phyloP scores from a whole-genome alignment of 2,329 filamentous ascomycete genomes.

The Dryadomyces quercus-mongolicae region DNA sequence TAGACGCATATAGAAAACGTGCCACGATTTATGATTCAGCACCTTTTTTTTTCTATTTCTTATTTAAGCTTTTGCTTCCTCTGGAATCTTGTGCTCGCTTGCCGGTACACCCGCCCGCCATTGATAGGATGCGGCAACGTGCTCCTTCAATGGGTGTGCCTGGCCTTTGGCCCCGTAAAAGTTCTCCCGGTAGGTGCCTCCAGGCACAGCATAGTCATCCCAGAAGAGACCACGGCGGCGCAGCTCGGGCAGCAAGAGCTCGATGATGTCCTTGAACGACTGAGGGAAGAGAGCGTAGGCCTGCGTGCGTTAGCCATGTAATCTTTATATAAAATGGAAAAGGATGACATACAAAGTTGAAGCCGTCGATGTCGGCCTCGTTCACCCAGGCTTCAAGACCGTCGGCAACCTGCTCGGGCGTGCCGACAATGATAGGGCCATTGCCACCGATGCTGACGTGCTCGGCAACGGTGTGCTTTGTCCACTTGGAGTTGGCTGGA shows the following conservation, averaged over 20 bases:
- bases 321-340: too few species aligned
- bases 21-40: not conserved
- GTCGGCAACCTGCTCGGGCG: slow-evolving; percentile 53
- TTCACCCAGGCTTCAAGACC: slow-evolving; percentile 53
- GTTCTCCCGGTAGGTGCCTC: slow-evolving; percentile 31
- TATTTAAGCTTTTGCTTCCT: slow-evolving; percentile 1
- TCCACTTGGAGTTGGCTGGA: slow-evolving; percentile 2
- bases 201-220: slow-evolving; percentile 30
- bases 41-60: not conserved
- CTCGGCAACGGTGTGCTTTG: slow-evolving; percentile 9
- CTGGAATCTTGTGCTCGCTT: slow-evolving; percentile 15
- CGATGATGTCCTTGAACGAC: slow-evolving; percentile 54
- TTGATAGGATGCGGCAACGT: slow-evolving; percentile 26
- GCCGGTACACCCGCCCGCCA: slow-evolving; percentile 23
- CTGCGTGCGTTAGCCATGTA: slow-evolving; percentile 14
- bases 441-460: slow-evolving; percentile 12
- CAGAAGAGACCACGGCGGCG: slow-evolving; percentile 43
- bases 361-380: slow-evolving; percentile 62
- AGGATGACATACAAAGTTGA: slow-evolving; percentile 43
- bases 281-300: slow-evolving; percentile 36
- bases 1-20: not conserved
- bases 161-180: slow-evolving; percentile 24
- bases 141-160: slow-evolving; percentile 22
- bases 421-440: slow-evolving; percentile 39
- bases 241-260: slow-evolving; percentile 51